Conservation (phyloP, 2,329 filamentous ascomycete genomes). For the Ophiostoma sp. region DNA sequence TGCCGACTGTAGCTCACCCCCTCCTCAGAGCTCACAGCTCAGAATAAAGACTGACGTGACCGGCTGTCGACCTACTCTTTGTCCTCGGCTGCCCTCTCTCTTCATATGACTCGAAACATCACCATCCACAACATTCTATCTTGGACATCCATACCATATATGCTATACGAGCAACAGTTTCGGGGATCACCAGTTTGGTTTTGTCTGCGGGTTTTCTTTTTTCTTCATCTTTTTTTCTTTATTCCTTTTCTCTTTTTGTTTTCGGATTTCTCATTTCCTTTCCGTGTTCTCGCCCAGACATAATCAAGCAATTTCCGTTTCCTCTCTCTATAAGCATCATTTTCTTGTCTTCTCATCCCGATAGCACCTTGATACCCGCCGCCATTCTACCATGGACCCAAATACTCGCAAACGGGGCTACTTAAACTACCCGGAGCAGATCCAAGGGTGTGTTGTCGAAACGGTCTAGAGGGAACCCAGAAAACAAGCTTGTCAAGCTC, state of each 20-base stretch:
- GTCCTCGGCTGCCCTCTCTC: neutral
- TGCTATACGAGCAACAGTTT: neutral
- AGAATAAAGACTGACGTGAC: neutral
- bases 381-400: slow-evolving; percentile 24
- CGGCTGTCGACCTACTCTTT: neutral
- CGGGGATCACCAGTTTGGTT: neutral
- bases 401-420: slow-evolving; percentile 28
- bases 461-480: neutral
- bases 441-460: slow-evolving; percentile 33
- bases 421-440: slow-evolving; percentile 37
- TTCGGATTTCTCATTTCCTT: neutral
- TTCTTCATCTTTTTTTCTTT: neutral
- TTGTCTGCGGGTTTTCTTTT: neutral
- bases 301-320: neutral
- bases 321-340: neutral
- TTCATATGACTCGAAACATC: neutral
- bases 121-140: neutral
- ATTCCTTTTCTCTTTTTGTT: neutral
- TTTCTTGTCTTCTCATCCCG: neutral
- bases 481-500: neutral
- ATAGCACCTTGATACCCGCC: neutral
- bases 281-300: neutral
- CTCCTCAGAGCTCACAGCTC: neutral
- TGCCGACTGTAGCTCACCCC: neutral
- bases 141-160: neutral